Base-by-base conservation (phyloP, 352 stramenopile genomes). In the Peronospora destructor region DNA sequence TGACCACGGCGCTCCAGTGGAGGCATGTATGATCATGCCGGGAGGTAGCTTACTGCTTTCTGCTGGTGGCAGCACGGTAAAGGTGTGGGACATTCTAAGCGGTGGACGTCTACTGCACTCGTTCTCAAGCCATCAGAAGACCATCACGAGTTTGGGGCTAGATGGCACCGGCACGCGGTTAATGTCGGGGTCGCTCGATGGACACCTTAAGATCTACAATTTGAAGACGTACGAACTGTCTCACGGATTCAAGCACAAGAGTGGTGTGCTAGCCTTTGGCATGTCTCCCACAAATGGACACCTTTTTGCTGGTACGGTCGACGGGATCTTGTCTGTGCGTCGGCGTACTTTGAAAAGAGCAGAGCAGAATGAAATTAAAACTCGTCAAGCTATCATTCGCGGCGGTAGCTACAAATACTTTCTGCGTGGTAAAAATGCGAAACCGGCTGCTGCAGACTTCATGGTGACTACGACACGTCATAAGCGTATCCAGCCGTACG, bases 151-250 rank as follows among this genome's bases (percentile, higher is more conserved):
- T 53, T 69, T 97, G 40, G 71, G 73, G 6, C 54, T 96, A 5
- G 89, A 97, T 49, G 87, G 84, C 39, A 94, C 74, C 13, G 74
- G 79, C 13, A 86, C 76, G n/a, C 79, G 89, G 21, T 63, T 97
- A n/a, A 62, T 97, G 44, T 89, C 84, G 17, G 77, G 83, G 37
- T 92, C 85, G 21, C 71, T 96, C 6, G 91, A 97, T 51, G 88
- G 91, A 21, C 85, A 96, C 56, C 56, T 97, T 25, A 97, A 97
- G 68, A 92, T 97, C 42, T 96, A 96, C 66, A 84, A 95, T 63
- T 45, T 95, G 28, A 84, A 91, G 62, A 95, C 85, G 43, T 96
- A 95, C 63, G 78, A 97, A 45, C 80, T 97, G 33, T 71, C 77
- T 11, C 76, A 95, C 45, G 85, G 79, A 34, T 93, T 95, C 61